These are phyloP conservation scores for Pulveroboletus sp. DNA, from an alignment of 768 basidiomycete genomes.

Conservation along the genomic window DNA sequence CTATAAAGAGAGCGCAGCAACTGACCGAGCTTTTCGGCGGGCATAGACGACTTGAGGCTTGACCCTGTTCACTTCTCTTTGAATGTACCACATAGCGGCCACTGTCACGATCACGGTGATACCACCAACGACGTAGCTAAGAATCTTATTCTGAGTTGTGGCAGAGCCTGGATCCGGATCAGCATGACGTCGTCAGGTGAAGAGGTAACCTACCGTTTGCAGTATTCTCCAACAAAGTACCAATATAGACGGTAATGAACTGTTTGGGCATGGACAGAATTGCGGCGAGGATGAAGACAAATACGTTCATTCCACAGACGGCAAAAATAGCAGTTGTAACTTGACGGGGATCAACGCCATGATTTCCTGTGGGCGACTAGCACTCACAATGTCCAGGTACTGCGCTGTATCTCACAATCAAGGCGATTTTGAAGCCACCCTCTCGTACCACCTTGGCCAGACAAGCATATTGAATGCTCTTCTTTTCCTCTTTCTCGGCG, in stretches of 20 bases:
- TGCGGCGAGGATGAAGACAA: conserved; percentile 73
- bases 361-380: neutral
- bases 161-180: conserved; percentile 15
- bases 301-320: conserved; percentile 82
- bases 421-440: conserved; percentile 81
- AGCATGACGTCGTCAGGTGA: neutral
- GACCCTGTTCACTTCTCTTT: conserved; percentile 59
- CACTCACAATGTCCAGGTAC: conserved; percentile 82
- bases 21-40: conserved; percentile 64
- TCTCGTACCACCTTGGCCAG: conserved; percentile 69
- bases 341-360: conserved; percentile 26
- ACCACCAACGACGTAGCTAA: conserved; percentile 64
- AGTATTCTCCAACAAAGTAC: conserved; percentile 62
- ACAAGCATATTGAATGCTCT: conserved; percentile 55
- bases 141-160: conserved; percentile 48
- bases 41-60: conserved; percentile 67
- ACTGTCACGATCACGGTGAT: conserved; percentile 69
- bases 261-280: conserved; percentile 86
- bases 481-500: conserved; percentile 68
- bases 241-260: conserved; percentile 87
- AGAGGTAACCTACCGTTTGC: conserved; percentile 26
- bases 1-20: neutral
- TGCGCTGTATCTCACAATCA: conserved; percentile 72
- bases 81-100: conserved; percentile 81
- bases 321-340: conserved; percentile 87